Percentiles rank a stretch among this genome's conserved stretches.
These are phyloP conservation scores for Geotrichum fermentans DNA, from an alignment of 1,139 yeast species.

Conservation along the genomic window DNA sequence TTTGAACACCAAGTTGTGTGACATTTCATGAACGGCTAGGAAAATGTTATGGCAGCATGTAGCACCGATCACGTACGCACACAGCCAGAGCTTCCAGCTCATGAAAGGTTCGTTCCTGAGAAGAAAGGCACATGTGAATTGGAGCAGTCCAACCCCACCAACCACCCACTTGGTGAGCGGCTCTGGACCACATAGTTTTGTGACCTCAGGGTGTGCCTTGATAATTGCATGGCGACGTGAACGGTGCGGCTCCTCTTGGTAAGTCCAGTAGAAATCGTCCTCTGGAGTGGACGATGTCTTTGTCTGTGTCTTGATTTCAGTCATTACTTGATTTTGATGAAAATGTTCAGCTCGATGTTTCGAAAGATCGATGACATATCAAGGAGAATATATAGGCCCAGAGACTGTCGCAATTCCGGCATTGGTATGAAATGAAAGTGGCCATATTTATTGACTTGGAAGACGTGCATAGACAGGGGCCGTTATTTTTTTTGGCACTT, in stretches of 20 bases:
- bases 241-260: conserved; percentile 75
- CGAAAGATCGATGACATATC: no score
- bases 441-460: no score
- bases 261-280: conserved; percentile 69
- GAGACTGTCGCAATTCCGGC: no score
- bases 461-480: no score
- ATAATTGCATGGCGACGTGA: conserved; percentile 67
- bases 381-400: no score
- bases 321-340: neutral
- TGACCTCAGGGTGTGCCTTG: conserved; percentile 70
- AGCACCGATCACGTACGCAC: conserved; percentile 79
- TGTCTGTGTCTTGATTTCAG: no score
- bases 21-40: conserved; percentile 81
- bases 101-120: conserved; percentile 54
- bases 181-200: conserved; percentile 79
- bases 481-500: no score
- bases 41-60: conserved; percentile 80
- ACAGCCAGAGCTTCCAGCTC: conserved; percentile 51
- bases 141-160: conserved; percentile 57
- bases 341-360: no score
- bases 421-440: no score
- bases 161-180: conserved; percentile 79
- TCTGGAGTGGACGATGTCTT: neutral
- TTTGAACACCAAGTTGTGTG: conserved; percentile 82
- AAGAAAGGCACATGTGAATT: conserved; percentile 56